A percentile compares a stretch with the other conserved stretches of the same genome.
Evolutionary conservation across 2,329 filamentous ascomycete genomes (phyloP).

Genomic region (Apiospora marii): DNA sequence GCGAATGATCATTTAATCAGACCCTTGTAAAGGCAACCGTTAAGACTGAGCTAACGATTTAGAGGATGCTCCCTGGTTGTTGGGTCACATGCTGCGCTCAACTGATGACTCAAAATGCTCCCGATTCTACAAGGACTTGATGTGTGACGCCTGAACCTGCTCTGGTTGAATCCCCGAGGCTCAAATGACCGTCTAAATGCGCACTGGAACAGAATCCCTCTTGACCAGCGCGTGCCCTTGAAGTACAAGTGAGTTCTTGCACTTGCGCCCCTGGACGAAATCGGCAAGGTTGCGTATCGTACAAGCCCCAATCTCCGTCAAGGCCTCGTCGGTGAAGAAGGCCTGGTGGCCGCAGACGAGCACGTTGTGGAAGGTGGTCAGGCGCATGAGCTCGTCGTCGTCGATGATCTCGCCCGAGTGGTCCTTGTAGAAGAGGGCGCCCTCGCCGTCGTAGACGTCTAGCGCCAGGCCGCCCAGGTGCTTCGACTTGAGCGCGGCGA

Average conservation of each 20-base stretch:
- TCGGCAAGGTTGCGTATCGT: constrained; percentile 65
- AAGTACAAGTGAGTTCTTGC: constrained; percentile 37
- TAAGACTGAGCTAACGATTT: background rate
- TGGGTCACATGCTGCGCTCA: background rate
- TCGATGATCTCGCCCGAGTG: constrained; percentile 71
- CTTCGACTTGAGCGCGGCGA: constrained; percentile 66
- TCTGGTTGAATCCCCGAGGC: background rate
- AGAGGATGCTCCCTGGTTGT: background rate
- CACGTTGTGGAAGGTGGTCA: constrained; percentile 74
- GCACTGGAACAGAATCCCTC: constrained; percentile 44
- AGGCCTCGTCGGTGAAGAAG: constrained; percentile 72
- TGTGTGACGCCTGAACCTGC: background rate
- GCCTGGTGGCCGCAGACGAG: constrained; percentile 73
- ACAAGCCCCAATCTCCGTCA: constrained; percentile 68
- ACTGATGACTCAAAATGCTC: background rate
- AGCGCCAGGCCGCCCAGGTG: constrained; percentile 69
- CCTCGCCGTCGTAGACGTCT: constrained; percentile 74
- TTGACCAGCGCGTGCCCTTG: constrained; percentile 28
- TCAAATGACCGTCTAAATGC: constrained; percentile 40
- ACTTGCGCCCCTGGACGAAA: constrained; percentile 41
- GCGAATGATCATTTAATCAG: background rate
- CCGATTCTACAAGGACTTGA: background rate
- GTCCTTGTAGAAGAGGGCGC: constrained; percentile 70
- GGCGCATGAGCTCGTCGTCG: constrained; percentile 70
- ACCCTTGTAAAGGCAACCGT: background rate